Conservation (phyloP, 164 flowering plant species). For the Chloranthus sessilifolius region DNA sequence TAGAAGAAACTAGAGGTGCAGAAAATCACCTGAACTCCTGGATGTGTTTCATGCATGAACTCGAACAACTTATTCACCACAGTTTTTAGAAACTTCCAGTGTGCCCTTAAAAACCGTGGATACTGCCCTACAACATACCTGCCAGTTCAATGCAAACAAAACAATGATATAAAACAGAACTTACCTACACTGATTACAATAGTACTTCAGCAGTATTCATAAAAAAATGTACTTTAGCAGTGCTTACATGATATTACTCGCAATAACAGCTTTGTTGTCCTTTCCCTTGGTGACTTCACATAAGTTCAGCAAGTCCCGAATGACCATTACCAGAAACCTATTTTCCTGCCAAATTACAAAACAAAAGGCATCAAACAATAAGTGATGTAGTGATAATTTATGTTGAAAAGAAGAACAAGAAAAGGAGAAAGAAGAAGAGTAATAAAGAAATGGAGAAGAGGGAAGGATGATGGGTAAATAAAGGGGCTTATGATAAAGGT, state of each 20-base stretch:
- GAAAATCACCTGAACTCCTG: conserved; percentile 88
- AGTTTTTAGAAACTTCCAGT: conserved; percentile 98
- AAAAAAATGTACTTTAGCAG: background rate
- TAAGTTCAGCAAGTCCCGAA: conserved; percentile 87
- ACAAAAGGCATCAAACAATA: conserved; percentile 4
- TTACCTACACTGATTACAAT: no score
- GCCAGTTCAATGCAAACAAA: conserved; percentile 16
- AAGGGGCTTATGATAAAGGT: no score
- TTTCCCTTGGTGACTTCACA: conserved; percentile 98
- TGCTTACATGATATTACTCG: conserved; percentile 95
- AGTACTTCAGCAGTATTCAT: no score
- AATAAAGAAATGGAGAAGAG: background rate
- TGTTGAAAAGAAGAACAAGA: background rate
- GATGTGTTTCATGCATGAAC: conserved; percentile 99
- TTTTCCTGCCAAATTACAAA: conserved; percentile 69
- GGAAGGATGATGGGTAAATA: no score
- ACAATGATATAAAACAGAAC: background rate
- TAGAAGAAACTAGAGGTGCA: no score
- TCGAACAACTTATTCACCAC: conserved; percentile 98
- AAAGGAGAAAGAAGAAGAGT: background rate
- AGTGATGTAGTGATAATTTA: background rate
- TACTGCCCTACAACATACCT: conserved; percentile 99
- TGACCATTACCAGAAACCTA: conserved; percentile 95
- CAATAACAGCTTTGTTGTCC: conserved; percentile 98
- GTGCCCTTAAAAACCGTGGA: conserved; percentile 92